These are phyloP conservation scores for Erythrobasidium yunnanense DNA, from an alignment of 768 basidiomycete species.

Conservation along the genomic window DNA sequence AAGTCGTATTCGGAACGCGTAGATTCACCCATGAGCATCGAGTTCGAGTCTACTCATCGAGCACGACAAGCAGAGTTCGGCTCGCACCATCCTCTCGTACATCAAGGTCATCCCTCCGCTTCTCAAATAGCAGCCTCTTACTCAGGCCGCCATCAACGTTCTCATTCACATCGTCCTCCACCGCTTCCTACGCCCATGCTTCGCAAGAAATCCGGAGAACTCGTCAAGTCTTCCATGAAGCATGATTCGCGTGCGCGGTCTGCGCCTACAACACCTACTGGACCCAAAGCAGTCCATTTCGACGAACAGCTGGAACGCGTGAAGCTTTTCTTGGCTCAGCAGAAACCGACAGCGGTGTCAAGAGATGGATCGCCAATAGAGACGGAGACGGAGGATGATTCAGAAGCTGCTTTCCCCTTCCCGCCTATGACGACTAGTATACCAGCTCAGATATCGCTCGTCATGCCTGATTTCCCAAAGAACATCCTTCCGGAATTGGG, in stretches of 20 bases:
- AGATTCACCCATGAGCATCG: conserved; percentile 10
- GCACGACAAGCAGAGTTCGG: background rate
- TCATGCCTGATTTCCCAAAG: conserved; percentile 53
- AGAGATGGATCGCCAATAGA: conserved; percentile 66
- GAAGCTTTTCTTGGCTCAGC: conserved; percentile 85
- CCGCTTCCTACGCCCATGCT: conserved; percentile 47
- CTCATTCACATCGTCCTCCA: background rate
- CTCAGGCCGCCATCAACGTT: too few relatives aligned
- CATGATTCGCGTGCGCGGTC: conserved; percentile 48
- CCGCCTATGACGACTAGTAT: conserved; percentile 41
- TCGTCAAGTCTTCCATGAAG: conserved; percentile 84
- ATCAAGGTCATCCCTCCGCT: background rate
- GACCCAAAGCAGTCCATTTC: conserved; percentile 79
- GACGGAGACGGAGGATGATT: conserved; percentile 50
- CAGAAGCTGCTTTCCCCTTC: conserved; percentile 42
- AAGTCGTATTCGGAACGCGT: conserved; percentile 12
- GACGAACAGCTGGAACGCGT: conserved; percentile 84
- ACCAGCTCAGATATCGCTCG: conserved; percentile 47
- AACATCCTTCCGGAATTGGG: conserved; percentile 18
- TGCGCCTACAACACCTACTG: conserved; percentile 66
- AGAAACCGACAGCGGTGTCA: conserved; percentile 86
- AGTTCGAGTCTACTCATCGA: conserved; percentile 10
- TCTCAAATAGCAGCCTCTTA: too few relatives aligned
- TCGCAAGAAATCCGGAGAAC: conserved; percentile 88
- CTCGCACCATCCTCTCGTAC: background rate